These are phyloP conservation scores for Clavispora santaluciae DNA, from an alignment of 805 yeast genomes.

Conservation along the genomic window DNA sequence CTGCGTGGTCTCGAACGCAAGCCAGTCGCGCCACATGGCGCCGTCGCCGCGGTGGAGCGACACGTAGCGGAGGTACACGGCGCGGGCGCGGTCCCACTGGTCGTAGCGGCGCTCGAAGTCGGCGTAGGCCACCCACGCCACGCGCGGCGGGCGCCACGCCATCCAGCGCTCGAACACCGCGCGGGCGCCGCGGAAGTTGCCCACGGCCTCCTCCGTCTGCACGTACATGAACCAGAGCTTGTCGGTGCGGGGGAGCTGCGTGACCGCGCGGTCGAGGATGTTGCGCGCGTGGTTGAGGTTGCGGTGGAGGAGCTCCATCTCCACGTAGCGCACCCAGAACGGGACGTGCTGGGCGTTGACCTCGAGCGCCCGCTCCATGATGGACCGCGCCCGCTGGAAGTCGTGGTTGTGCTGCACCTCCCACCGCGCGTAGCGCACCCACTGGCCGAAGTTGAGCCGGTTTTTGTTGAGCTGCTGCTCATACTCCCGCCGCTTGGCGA, in stretches of 20 bases:
- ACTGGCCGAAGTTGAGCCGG: constrained; percentile 75
- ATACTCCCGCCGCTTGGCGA: constrained; percentile 71
- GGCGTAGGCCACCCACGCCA: constrained; percentile 73
- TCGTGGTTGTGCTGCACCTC: constrained; percentile 76
- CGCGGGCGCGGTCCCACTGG: constrained; percentile 51
- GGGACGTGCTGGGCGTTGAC: constrained; percentile 74
- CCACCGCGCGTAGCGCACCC: constrained; percentile 89
- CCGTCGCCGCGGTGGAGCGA: constrained; percentile 39
- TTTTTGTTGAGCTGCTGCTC: constrained; percentile 87
- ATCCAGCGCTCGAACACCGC: constrained; percentile 75
- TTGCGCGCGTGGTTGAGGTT: constrained; percentile 88
- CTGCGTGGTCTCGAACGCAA: constrained; percentile 55
- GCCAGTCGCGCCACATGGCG: constrained; percentile 72
- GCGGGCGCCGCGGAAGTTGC: constrained; percentile 58
- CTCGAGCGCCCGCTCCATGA: constrained; percentile 81
- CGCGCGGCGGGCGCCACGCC: constrained; percentile 60
- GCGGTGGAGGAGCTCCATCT: constrained; percentile 64
- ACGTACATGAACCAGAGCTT: constrained; percentile 85
- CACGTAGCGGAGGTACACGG: constrained; percentile 50
- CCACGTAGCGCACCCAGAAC: constrained; percentile 80
- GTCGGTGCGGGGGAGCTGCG: constrained; percentile 69
- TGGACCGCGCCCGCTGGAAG: constrained; percentile 71
- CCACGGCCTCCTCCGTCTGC: constrained; percentile 74
- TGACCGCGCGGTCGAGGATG: constrained; percentile 71
- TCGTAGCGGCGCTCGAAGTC: constrained; percentile 67